A percentile compares a stretch with the other conserved stretches of the same genome.
Evolutionary conservation across 176 grass and related monocot genomes (phyloP).

Genomic region (Aegilops bicornis): DNA sequence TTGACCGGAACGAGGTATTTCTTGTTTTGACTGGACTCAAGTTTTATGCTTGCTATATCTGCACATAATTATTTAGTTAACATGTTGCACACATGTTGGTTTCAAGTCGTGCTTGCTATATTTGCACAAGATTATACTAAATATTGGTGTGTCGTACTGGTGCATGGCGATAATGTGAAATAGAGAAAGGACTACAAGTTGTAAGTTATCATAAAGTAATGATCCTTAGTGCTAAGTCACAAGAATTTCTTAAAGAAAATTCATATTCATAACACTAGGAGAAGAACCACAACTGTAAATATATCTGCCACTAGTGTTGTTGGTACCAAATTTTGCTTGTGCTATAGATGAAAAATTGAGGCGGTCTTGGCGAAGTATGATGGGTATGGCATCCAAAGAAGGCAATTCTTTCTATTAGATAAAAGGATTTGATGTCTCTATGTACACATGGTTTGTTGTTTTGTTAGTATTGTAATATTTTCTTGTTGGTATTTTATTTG

Average conservation of each 20-base stretch:
- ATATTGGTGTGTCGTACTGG: neutral
- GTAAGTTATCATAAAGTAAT: neutral
- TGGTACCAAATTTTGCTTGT: neutral
- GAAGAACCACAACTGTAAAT: neutral
- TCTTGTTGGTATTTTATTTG: neutral
- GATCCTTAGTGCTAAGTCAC: neutral
- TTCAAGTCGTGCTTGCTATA: neutral
- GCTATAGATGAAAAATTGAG: neutral
- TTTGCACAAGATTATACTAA: neutral
- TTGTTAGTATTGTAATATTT: neutral
- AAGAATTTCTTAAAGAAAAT: constrained; percentile 11
- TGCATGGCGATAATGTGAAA: neutral
- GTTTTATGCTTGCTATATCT: neutral
- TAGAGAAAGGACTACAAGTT: neutral
- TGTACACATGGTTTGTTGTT: neutral
- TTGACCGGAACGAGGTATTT: too few relatives aligned
- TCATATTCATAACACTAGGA: neutral
- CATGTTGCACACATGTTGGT: neutral
- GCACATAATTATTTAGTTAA: neutral
- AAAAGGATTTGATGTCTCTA: neutral
- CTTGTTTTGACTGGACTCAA: neutral
- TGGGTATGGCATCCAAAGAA: neutral
- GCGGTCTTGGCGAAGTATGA: neutral
- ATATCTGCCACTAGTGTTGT: neutral
- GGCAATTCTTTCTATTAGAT: neutral